phyloP scores from a whole-genome alignment of 208 protist genomes.

The Trypanosoma caninum region DNA sequence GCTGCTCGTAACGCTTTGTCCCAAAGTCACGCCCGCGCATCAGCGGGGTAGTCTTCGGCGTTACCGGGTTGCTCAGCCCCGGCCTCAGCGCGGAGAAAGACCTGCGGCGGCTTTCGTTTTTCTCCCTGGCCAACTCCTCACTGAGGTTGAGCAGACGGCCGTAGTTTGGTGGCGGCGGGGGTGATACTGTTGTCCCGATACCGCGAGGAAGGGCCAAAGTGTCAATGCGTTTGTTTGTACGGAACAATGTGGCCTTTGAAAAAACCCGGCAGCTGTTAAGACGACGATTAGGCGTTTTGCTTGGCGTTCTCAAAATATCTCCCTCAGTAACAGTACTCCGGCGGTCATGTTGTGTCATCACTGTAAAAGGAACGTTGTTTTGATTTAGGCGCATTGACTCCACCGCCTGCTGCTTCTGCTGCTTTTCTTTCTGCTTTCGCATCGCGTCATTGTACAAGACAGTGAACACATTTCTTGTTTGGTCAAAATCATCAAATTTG shows the following conservation, averaged over 20 bases:
- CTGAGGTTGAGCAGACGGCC: constrained; percentile 53
- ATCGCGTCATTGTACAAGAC: constrained; percentile 8
- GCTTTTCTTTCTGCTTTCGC: neutral
- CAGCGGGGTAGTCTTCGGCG: constrained; percentile 11
- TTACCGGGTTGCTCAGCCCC: constrained; percentile 17
- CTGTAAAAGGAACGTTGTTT: neutral
- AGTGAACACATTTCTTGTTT: neutral
- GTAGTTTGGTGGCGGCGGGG: constrained; percentile 44
- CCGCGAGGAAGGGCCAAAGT: constrained; percentile 14
- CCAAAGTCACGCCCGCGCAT: too few species aligned
- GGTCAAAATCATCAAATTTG: neutral
- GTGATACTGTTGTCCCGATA: neutral
- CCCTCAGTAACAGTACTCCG: too few species aligned
- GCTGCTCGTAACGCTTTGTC: too few species aligned
- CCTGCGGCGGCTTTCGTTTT: too few species aligned
- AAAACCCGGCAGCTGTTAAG: neutral
- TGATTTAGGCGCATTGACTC: neutral
- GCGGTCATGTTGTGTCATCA: too few species aligned
- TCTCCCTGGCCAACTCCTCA: constrained; percentile 61
- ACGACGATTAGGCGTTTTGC: too few species aligned
- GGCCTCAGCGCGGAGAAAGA: constrained; percentile 1
- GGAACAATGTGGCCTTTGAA: too few species aligned
- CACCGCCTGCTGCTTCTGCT: neutral
- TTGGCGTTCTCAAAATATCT: too few species aligned
- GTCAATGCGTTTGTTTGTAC: constrained; percentile 12